Evolutionary conservation across 768 basidiomycete species (phyloP), one percentile per base, ranked within the genome.

Genomic region (Russula emetica): DNA sequence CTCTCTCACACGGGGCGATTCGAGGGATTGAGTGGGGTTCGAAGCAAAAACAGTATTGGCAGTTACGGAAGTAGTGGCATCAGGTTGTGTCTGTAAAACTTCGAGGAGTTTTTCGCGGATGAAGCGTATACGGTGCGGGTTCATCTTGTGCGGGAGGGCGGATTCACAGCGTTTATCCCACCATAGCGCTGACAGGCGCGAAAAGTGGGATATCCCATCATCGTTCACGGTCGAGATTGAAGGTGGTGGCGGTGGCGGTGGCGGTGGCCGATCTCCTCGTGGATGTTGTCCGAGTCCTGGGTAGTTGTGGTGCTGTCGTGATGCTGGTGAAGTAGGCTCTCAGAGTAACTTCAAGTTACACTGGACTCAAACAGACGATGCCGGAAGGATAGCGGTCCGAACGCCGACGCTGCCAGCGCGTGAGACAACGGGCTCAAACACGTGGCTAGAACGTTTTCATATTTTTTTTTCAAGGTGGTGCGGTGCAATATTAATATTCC

Each of bases 81-180:
- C 11, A 7, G 16, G 74, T 4, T 76, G 71, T 53, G 84, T 83
- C 47, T 90, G 78, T n/a, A 77, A 76, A 18, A 80, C 76, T 69
- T 91, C 88, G 52, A 81, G 73, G 40, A 93, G 68, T 72, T 93
- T 93, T 68, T 91, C 82, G 45, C 84, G 82, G 34, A 99, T 81
- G 74, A 93, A 97, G 60, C 84, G 83, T 70, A 94, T 82, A 47
- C 97, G 80, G 13, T 87, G 81, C 1, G 94, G 94, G 76, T 99
- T 99, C 96, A 99, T 98, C 70, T 85, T 84, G 72, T 98, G 97
- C 38, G 98, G 76, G 42, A 94, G 77, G 3, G 78, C 80, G 72
- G 96, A 95, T 74, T 98, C 95, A 69, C 96, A 95, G 22, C 80
- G 83, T 71, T 96, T 92, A 74, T 95, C 86, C 94, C 95, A 98